Evolutionary conservation across 192 early-diverging fungal species (phyloP).

Genomic region (Chytriomyces sp.): DNA sequence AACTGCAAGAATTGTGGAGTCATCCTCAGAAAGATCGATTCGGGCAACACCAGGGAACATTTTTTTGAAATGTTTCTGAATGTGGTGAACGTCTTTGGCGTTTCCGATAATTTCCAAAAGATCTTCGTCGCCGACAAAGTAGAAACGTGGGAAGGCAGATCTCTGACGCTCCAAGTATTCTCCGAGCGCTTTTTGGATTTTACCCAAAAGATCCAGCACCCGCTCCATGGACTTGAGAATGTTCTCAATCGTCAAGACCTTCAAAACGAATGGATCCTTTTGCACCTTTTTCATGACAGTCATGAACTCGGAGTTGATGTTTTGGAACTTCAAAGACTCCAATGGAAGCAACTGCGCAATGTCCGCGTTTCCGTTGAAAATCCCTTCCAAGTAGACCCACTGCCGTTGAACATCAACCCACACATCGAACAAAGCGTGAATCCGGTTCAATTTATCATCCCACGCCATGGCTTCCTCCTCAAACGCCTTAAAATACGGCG

Average conservation of each 20-base stretch:
- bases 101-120: slow-evolving; percentile 99
- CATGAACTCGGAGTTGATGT: slow-evolving; percentile 98
- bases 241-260: slow-evolving; percentile 89
- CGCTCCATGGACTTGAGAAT: slow-evolving; percentile 97
- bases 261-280: slow-evolving; percentile 96
- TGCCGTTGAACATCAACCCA: slow-evolving; percentile 99
- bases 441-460: slow-evolving; percentile 97
- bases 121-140: slow-evolving; percentile 99
- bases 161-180: slow-evolving; percentile 98
- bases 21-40: slow-evolving; percentile 84
- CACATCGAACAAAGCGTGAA: slow-evolving; percentile 96
- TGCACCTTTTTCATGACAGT: slow-evolving; percentile 98
- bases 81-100: slow-evolving; percentile 89
- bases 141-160: slow-evolving; percentile 97
- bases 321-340: slow-evolving; percentile 94
- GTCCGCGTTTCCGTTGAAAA: slow-evolving; percentile 94
- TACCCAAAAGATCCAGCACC: slow-evolving; percentile 86
- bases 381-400: slow-evolving; percentile 99
- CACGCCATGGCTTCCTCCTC: slow-evolving; percentile 93
- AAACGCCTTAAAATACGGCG: slow-evolving; percentile 97
- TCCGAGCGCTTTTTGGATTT: slow-evolving; percentile 98
- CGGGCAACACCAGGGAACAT: slow-evolving; percentile 98
- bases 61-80: slow-evolving; percentile 99
- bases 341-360: slow-evolving; percentile 97
- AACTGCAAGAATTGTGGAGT: slow-evolving; percentile 76